Evolutionary conservation across 306 rosid genomes (phyloP).

Genomic region (Acacia confusa): DNA sequence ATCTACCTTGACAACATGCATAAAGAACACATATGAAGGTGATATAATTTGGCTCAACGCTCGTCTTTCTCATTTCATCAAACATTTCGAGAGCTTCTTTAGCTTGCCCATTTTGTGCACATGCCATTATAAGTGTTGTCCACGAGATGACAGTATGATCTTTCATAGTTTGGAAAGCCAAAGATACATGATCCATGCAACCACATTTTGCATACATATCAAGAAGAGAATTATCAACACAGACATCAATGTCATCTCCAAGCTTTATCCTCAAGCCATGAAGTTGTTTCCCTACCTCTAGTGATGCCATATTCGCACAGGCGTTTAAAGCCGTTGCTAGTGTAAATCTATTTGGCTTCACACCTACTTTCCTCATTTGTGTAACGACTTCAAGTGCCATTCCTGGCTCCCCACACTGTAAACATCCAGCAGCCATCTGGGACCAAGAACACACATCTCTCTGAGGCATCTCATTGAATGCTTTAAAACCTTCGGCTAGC

Average conservation of each 20-base stretch:
- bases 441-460: conserved; percentile 80
- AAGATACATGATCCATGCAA: conserved; percentile 54
- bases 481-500: conserved; percentile 58
- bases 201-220: conserved; percentile 92
- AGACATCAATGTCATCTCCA: conserved; percentile 57
- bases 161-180: conserved; percentile 48
- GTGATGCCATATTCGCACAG: conserved; percentile 61
- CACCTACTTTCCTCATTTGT: conserved; percentile 48
- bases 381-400: conserved; percentile 53
- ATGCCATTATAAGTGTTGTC: conserved; percentile 83
- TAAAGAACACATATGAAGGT: conserved; percentile 73
- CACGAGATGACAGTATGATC: conserved; percentile 65
- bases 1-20: conserved; percentile 82
- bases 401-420: conserved; percentile 60
- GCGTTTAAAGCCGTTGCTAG: conserved; percentile 71
- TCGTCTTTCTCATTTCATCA: conserved; percentile 56
- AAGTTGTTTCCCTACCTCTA: conserved; percentile 70
- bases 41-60: conserved; percentile 58
- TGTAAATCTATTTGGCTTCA: conserved; percentile 66
- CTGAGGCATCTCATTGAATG: conserved; percentile 62
- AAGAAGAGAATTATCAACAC: conserved; percentile 77
- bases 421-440: conserved; percentile 70
- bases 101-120: conserved; percentile 66
- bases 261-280: conserved; percentile 74
- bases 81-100: conserved; percentile 65